Evolutionary conservation across 306 rosid species (phyloP), one percentile per base, ranked within the genome.

Genomic region (Cajanus cajan): DNA sequence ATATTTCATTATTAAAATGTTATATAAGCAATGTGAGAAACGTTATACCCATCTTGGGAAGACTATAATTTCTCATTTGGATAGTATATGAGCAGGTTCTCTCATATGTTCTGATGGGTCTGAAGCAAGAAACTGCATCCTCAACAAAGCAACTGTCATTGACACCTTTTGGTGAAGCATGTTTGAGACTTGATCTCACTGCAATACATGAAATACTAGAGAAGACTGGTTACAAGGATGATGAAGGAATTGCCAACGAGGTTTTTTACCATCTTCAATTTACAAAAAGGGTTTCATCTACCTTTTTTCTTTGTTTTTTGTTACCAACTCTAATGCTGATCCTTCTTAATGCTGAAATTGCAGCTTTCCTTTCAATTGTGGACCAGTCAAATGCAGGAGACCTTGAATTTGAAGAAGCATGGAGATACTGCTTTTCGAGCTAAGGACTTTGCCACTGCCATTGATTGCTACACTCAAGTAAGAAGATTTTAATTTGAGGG

Each of bases 351-450:
- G 79, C 43, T 75, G 82, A 83, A 57, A 48, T 68, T 82, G 87
- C 94, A 95, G 99, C 98, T 95, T 83, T 95, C 99, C 22, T 95
- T 95, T 84, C 99, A 95, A 79, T 54, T 95, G 85, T 95, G 98
- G 99, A 93, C 99, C 5, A 90, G 84, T 69, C 98, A 91, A 85
- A 95, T 95, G 98, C 99, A 93, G 79, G 99, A 91, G 65, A 91
- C 98, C 37, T 78, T 95, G 70, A 93, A 95, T 76, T 89, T 89
- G 73, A 95, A 95, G 91, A 93, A 88, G 88, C 92, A 87, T 63
- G 99, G 98, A 76, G 99, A 95, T 69, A 78, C 90, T 72, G 99
- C 99, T 78, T 95, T 95, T 80, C 64, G 94, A 79, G 96, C 94
- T 5, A 95, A 88, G 87, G 94, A 95, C 74, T 90, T 90, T 39